phyloP scores from a whole-genome alignment of 768 basidiomycete species.

The Pleurotus citrinopileatus region DNA sequence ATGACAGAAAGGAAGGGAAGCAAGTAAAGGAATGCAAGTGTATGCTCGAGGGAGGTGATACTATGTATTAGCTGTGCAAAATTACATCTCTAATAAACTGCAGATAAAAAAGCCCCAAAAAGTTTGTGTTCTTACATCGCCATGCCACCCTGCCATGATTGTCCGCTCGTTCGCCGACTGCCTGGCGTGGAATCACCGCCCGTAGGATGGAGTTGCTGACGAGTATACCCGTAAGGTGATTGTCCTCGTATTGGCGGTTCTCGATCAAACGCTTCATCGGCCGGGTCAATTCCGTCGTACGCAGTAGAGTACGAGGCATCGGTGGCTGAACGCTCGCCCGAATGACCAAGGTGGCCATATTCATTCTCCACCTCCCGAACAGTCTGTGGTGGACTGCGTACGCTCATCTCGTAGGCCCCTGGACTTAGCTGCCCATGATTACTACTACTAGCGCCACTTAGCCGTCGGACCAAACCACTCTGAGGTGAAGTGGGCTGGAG shows the following conservation, averaged over 20 bases:
- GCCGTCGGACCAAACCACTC: conserved; percentile 10
- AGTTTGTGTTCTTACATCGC: conserved; percentile 10
- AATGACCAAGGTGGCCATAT: conserved; percentile 16
- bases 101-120: conserved; percentile 4
- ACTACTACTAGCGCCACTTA: conserved; percentile 10
- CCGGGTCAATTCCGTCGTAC: conserved; percentile 39
- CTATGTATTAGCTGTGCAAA: conserved; percentile 4
- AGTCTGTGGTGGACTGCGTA: conserved; percentile 24
- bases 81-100: conserved; percentile 11
- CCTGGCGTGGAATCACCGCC: neutral
- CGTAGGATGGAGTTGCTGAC: neutral
- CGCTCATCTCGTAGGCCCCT: conserved; percentile 37
- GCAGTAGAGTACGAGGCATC: conserved; percentile 42
- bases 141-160: conserved; percentile 13
- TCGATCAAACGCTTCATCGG: conserved; percentile 27
- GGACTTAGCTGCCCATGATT: conserved; percentile 13
- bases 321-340: conserved; percentile 31
- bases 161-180: conserved; percentile 8
- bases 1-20: neutral
- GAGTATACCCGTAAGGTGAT: conserved; percentile 6
- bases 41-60: neutral
- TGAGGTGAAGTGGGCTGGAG: conserved; percentile 20
- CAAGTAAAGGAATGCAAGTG: neutral
- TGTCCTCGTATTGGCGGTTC: conserved; percentile 18
- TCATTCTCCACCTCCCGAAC: conserved; percentile 12